These are phyloP conservation scores for Vigna nakashimae DNA, from an alignment of 306 rosid species.

Conservation along the genomic window DNA sequence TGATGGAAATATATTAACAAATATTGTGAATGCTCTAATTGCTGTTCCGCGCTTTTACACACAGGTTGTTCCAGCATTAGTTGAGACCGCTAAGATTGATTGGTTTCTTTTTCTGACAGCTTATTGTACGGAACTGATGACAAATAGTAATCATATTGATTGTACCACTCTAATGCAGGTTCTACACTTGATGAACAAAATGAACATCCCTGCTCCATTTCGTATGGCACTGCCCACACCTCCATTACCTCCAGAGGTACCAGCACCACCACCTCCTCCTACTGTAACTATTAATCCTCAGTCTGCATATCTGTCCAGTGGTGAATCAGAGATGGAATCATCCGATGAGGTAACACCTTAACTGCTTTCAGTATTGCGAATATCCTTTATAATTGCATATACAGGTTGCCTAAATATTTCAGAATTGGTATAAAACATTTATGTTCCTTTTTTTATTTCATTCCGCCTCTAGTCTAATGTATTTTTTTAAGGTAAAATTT, in stretches of 20 bases:
- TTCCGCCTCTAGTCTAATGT: background rate
- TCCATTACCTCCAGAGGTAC: constrained; percentile 82
- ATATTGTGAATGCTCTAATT: constrained; percentile 89
- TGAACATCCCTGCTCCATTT: constrained; percentile 98
- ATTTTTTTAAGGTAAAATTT: constrained; percentile 22
- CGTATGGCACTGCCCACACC: constrained; percentile 96
- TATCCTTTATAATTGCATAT: constrained; percentile 18
- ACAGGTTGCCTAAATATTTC: constrained; percentile 28
- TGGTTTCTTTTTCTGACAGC: constrained; percentile 17
- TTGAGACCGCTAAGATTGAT: constrained; percentile 32
- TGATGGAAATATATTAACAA: constrained; percentile 91
- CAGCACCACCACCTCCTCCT: constrained; percentile 63
- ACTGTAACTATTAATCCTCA: constrained; percentile 52
- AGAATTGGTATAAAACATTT: constrained; percentile 20
- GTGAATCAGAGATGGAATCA: constrained; percentile 96
- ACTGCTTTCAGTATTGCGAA: constrained; percentile 8
- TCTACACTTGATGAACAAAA: constrained; percentile 96
- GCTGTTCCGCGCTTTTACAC: constrained; percentile 97
- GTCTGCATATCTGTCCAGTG: constrained; percentile 64
- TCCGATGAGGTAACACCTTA: constrained; percentile 81
- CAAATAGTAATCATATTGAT: constrained; percentile 41
- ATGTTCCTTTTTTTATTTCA: background rate
- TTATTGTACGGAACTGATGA: constrained; percentile 25
- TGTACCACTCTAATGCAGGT: constrained; percentile 60
- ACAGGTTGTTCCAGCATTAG: constrained; percentile 63